Percentiles rank a stretch among this genome's conserved stretches.
Evolutionary conservation across 768 basidiomycete species (phyloP).

Genomic region (Gloeostereum incarnatum): DNA sequence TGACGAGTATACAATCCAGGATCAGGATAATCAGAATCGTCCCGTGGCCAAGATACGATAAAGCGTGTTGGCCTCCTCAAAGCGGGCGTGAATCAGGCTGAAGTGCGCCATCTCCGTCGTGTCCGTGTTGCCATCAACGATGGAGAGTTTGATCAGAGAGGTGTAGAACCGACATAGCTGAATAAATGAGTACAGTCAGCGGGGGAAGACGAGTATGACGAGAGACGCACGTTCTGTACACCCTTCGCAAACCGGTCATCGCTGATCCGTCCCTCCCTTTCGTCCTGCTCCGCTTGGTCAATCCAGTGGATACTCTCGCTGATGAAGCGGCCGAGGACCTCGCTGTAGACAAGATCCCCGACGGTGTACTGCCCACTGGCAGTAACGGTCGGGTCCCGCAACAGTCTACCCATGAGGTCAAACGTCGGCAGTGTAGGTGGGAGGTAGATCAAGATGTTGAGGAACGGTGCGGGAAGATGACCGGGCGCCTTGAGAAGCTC

Average conservation of each 20-base stretch:
- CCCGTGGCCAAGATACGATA: slow-evolving; percentile 62
- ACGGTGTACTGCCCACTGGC: slow-evolving; percentile 38
- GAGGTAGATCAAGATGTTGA: slow-evolving; percentile 55
- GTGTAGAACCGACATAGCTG: slow-evolving; percentile 74
- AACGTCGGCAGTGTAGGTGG: slow-evolving; percentile 69
- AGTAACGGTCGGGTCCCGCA: slow-evolving; percentile 50
- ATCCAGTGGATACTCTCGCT: slow-evolving; percentile 64
- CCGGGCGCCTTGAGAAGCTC: slow-evolving; percentile 38
- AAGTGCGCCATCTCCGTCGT: slow-evolving; percentile 75
- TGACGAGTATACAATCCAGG: too few species aligned
- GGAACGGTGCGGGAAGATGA: slow-evolving; percentile 36
- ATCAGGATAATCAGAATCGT: too few species aligned
- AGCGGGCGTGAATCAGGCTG: slow-evolving; percentile 57
- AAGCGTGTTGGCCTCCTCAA: slow-evolving; percentile 69
- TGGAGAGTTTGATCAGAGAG: slow-evolving; percentile 55
- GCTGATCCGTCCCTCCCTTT: slow-evolving; percentile 55
- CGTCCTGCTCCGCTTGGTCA: slow-evolving; percentile 60
- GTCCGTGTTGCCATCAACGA: slow-evolving; percentile 67
- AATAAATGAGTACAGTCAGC: slow-evolving; percentile 3
- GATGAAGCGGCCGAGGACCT: slow-evolving; percentile 64
- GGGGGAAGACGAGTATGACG: slow-evolving; percentile 1
- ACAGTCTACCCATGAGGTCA: slow-evolving; percentile 60
- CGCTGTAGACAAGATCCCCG: slow-evolving; percentile 53
- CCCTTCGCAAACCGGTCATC: slow-evolving; percentile 70
- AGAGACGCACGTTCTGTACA: slow-evolving; percentile 51